A percentile compares a stretch with the other conserved stretches of the same genome.
phyloP scores from a whole-genome alignment of 148 eudicot species.

The Fagopyrum tataricum region DNA sequence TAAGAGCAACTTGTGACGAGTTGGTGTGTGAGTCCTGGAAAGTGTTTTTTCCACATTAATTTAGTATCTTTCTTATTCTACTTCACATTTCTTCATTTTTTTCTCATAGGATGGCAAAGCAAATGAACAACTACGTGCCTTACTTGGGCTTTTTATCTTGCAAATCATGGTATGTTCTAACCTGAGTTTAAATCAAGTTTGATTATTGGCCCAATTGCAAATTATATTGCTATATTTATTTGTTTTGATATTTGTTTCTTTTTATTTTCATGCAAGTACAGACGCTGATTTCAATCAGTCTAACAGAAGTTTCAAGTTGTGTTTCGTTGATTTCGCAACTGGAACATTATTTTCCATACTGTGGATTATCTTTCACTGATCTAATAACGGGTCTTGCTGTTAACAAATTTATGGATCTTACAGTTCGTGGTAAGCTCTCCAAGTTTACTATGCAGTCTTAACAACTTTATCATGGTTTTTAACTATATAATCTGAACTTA shows the following conservation, averaged over 20 bases:
- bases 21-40: conserved; percentile 48
- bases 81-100: neutral
- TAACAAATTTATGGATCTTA: conserved; percentile 31
- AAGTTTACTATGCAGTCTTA: neutral
- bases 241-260: neutral
- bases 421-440: conserved; percentile 36
- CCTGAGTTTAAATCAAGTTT: conserved; percentile 10
- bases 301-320: conserved; percentile 31
- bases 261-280: conserved; percentile 26
- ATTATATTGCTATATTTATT: neutral
- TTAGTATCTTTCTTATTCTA: neutral
- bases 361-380: conserved; percentile 58
- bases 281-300: conserved; percentile 57
- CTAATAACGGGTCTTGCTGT: conserved; percentile 56
- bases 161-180: conserved; percentile 53
- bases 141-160: conserved; percentile 68
- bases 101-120: conserved; percentile 51
- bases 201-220: neutral
- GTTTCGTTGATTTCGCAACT: conserved; percentile 43
- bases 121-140: conserved; percentile 44
- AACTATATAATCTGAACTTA: conserved; percentile 5
- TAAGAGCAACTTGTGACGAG: conserved; percentile 46
- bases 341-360: conserved; percentile 42
- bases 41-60: neutral
- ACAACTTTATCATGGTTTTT: neutral